A percentile compares a stretch with the other conserved stretches of the same genome.
phyloP scores from a whole-genome alignment of 106 monocot genomes.

The Hemerocallis citrina region DNA sequence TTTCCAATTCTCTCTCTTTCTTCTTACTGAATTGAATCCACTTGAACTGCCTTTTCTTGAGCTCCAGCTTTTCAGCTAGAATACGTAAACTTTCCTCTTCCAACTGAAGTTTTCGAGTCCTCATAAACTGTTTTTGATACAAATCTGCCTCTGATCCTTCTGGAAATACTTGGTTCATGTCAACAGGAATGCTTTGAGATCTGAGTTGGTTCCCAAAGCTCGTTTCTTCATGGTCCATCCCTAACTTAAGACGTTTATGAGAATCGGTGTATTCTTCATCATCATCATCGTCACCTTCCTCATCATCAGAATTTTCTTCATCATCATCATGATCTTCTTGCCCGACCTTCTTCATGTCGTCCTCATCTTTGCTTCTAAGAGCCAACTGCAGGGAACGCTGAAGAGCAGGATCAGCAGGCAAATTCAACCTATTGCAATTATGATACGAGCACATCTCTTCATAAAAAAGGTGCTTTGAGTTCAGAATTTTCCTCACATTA shows the following conservation, averaged over 20 bases:
- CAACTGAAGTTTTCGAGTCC: conserved; percentile 29
- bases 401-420: conserved; percentile 58
- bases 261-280: neutral
- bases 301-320: conserved; percentile 34
- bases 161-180: conserved; percentile 29
- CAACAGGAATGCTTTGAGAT: conserved; percentile 24
- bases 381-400: conserved; percentile 53
- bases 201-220: conserved; percentile 7
- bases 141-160: conserved; percentile 23
- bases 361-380: conserved; percentile 45
- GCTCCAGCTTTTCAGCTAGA: conserved; percentile 49
- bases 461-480: conserved; percentile 90
- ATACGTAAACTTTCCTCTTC: conserved; percentile 50
- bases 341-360: conserved; percentile 20
- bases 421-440: conserved; percentile 59
- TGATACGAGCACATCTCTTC: conserved; percentile 97
- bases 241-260: conserved; percentile 25
- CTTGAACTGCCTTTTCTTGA: conserved; percentile 41
- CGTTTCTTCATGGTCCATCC: conserved; percentile 20
- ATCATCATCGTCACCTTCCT: conserved; percentile 40
- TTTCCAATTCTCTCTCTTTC: conserved; percentile 63
- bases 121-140: conserved; percentile 26
- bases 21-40: conserved; percentile 63
- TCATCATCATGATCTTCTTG: conserved; percentile 45
- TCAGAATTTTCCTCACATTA: conserved; percentile 79